Percentiles rank a stretch among this genome's conserved stretches.
phyloP scores from a whole-genome alignment of 805 yeast species.

The Jamesozyma rosinii region DNA sequence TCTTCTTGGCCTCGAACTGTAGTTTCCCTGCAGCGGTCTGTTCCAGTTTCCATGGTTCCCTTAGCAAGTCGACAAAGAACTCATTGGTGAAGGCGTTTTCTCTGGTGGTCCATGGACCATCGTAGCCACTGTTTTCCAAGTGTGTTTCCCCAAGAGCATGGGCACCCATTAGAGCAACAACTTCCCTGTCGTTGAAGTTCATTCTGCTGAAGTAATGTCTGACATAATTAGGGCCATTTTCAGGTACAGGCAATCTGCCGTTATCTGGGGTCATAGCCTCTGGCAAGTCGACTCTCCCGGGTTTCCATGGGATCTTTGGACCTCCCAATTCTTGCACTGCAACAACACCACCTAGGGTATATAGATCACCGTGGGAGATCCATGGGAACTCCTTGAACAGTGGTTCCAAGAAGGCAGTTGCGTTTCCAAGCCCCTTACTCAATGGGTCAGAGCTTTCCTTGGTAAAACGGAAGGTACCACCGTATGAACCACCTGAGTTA shows the following conservation, averaged over 20 bases:
- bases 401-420: slow-evolving; percentile 46
- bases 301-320: slow-evolving; percentile 69
- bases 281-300: slow-evolving; percentile 60
- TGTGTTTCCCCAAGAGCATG: slow-evolving; percentile 78
- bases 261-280: slow-evolving; percentile 47
- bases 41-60: slow-evolving; percentile 45
- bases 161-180: slow-evolving; percentile 66
- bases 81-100: slow-evolving; percentile 69
- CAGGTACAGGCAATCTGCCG: slow-evolving; percentile 67
- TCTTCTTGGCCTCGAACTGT: slow-evolving; percentile 51
- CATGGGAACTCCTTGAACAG: slow-evolving; percentile 50
- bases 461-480: slow-evolving; percentile 53
- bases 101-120: slow-evolving; percentile 83
- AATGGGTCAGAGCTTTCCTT: slow-evolving; percentile 47
- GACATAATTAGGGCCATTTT: slow-evolving; percentile 56
- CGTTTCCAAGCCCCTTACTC: slow-evolving; percentile 55
- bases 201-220: slow-evolving; percentile 53
- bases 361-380: slow-evolving; percentile 71
- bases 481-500: slow-evolving; percentile 57
- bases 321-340: slow-evolving; percentile 75
- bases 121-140: slow-evolving; percentile 59
- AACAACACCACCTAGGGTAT: slow-evolving; percentile 68
- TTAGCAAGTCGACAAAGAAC: slow-evolving; percentile 49
- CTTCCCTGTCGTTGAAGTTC: slow-evolving; percentile 62
- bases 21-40: slow-evolving; percentile 50